phyloP scores from a whole-genome alignment of 768 basidiomycete genomes.

The Xerocomellus dryophilus region DNA sequence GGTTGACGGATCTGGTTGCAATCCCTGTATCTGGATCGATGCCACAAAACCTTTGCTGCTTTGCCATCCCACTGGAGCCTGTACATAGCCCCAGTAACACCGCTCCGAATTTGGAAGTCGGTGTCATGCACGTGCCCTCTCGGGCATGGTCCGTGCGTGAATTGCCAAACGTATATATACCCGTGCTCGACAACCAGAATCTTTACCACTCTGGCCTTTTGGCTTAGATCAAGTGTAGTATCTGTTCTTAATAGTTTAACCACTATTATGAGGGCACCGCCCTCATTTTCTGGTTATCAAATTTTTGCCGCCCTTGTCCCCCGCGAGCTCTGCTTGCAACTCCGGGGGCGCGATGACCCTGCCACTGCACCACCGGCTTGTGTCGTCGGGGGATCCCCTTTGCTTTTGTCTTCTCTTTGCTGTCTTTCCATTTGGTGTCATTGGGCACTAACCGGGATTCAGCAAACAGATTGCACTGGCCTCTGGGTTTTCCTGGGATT shows the following conservation, averaged over 20 bases:
- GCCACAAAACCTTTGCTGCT: neutral
- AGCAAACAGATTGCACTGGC: constrained; percentile 12
- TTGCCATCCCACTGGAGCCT: neutral
- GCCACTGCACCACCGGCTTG: constrained; percentile 46
- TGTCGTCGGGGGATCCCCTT: constrained; percentile 57
- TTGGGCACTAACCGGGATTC: neutral
- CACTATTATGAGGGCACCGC: constrained; percentile 58
- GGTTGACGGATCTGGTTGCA: constrained; percentile 10
- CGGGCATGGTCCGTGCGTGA: constrained; percentile 11
- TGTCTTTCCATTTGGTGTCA: neutral
- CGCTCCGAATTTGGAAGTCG: neutral
- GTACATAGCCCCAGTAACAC: too few relatives aligned
- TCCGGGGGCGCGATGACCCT: constrained; percentile 39
- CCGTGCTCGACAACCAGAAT: neutral
- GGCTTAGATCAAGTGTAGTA: constrained; percentile 80
- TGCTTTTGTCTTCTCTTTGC: constrained; percentile 20
- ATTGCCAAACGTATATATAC: constrained; percentile 1
- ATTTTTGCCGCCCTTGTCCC: constrained; percentile 30
- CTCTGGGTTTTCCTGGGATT: too few relatives aligned
- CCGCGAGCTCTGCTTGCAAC: constrained; percentile 44
- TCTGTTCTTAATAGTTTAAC: constrained; percentile 66
- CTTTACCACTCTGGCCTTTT: constrained; percentile 46
- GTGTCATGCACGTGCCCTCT: neutral
- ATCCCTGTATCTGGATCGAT: neutral
- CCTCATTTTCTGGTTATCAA: constrained; percentile 54